A percentile compares a stretch with the other conserved stretches of the same genome.
These are phyloP conservation scores for Leishmania turanica DNA, from an alignment of 208 protist genomes.

Conservation along the genomic window DNA sequence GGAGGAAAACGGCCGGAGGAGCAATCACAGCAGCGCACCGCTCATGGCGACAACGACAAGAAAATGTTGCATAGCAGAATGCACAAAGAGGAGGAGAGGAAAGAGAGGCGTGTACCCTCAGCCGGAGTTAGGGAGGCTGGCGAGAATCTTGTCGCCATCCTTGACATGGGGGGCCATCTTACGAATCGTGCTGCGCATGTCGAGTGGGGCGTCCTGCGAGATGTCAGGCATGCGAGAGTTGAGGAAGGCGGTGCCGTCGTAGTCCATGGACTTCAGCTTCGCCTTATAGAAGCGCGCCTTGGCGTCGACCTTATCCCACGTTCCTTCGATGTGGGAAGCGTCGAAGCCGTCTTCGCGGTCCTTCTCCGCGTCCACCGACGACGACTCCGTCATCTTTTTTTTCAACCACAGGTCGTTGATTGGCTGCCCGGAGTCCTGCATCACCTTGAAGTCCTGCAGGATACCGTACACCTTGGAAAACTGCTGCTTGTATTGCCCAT, in stretches of 20 bases:
- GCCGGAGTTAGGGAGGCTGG: slow-evolving; percentile 38
- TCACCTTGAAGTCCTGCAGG: slow-evolving; percentile 77
- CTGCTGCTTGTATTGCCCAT: slow-evolving; percentile 69
- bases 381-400: slow-evolving; percentile 53
- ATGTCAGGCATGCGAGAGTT: slow-evolving; percentile 74
- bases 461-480: slow-evolving; percentile 80
- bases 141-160: slow-evolving; percentile 85
- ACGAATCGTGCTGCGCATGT: slow-evolving; percentile 78
- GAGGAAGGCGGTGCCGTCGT: slow-evolving; percentile 75
- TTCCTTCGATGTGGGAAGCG: slow-evolving; percentile 70
- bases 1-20: background rate
- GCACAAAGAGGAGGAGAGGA: background rate
- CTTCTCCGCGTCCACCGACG: slow-evolving; percentile 40
- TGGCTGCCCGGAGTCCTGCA: slow-evolving; percentile 69
- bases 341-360: slow-evolving; percentile 76
- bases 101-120: background rate
- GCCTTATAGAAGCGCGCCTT: slow-evolving; percentile 89
- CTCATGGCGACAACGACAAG: background rate
- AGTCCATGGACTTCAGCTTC: slow-evolving; percentile 88
- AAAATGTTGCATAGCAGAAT: background rate
- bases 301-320: slow-evolving; percentile 81
- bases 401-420: slow-evolving; percentile 85
- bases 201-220: slow-evolving; percentile 73
- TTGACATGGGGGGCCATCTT: slow-evolving; percentile 87
- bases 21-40: background rate